These are phyloP conservation scores for Metarhizium rileyi DNA, from an alignment of 2,329 filamentous ascomycete species.

Conservation along the genomic window DNA sequence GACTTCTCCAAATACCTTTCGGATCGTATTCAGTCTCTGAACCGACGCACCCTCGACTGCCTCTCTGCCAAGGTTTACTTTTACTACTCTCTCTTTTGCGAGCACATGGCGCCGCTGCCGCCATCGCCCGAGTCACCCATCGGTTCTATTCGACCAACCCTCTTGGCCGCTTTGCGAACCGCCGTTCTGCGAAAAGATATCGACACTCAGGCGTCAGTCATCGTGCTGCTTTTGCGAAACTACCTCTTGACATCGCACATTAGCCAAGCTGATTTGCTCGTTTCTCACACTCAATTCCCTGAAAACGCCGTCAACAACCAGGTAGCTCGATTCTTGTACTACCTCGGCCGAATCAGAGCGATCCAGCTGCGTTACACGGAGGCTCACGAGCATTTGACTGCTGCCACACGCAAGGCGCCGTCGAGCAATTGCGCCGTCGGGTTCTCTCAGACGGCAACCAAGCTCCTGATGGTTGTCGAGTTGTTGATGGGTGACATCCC, in stretches of 20 bases:
- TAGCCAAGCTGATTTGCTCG: conserved; percentile 87
- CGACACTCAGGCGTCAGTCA: conserved; percentile 94
- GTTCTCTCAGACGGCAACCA: conserved; percentile 92
- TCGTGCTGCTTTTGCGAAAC: conserved; percentile 87
- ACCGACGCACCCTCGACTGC: conserved; percentile 88
- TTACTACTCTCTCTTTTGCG: conserved; percentile 93
- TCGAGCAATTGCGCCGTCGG: conserved; percentile 81
- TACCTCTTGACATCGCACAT: conserved; percentile 96
- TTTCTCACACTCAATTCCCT: conserved; percentile 93
- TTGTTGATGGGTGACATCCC: conserved; percentile 98
- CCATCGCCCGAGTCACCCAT: conserved; percentile 83
- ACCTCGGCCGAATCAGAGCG: conserved; percentile 89
- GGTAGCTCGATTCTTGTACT: conserved; percentile 94
- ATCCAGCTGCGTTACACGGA: conserved; percentile 97
- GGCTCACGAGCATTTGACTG: conserved; percentile 86
- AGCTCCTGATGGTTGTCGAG: conserved; percentile 93
- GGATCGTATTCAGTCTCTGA: conserved; percentile 77
- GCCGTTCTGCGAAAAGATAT: conserved; percentile 95
- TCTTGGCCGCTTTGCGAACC: conserved; percentile 82
- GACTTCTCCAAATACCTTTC: conserved; percentile 78
- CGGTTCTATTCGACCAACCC: conserved; percentile 73
- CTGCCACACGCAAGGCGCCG: conserved; percentile 89
- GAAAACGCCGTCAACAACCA: conserved; percentile 94
- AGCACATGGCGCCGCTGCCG: conserved; percentile 78
- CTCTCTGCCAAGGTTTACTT: conserved; percentile 95